These are phyloP conservation scores for Phytophthora meadii DNA, from an alignment of 352 stramenopile species.

Conservation along the genomic window DNA sequence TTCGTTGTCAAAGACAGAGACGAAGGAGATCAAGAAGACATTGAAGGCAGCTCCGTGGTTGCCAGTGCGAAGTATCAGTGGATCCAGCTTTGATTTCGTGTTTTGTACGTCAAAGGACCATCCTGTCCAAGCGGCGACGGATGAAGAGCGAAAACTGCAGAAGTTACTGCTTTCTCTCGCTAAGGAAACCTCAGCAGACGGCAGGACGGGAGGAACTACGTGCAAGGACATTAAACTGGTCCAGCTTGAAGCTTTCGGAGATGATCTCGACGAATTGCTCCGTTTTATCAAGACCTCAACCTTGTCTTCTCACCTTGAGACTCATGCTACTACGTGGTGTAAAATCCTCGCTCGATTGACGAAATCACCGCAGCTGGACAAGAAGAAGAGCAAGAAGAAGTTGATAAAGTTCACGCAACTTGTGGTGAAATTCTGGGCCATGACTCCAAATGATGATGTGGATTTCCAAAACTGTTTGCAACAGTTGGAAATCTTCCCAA, in stretches of 20 bases:
- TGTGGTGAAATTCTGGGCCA: slow-evolving; percentile 39
- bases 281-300: slow-evolving; percentile 39
- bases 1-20: slow-evolving; percentile 46
- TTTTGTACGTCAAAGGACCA: slow-evolving; percentile 43
- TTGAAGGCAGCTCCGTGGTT: slow-evolving; percentile 52
- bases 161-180: slow-evolving; percentile 46
- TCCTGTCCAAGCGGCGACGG: slow-evolving; percentile 34
- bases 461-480: slow-evolving; percentile 39
- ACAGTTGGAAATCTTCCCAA: slow-evolving; percentile 41
- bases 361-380: slow-evolving; percentile 8
- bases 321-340: slow-evolving; percentile 44
- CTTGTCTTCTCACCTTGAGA: slow-evolving; percentile 33
- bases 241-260: slow-evolving; percentile 28
- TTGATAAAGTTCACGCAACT: slow-evolving; percentile 34
- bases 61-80: slow-evolving; percentile 31
- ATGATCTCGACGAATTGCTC: slow-evolving; percentile 46
- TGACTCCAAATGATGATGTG: slow-evolving; percentile 8
- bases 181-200: slow-evolving; percentile 16
- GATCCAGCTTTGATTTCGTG: slow-evolving; percentile 4
- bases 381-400: slow-evolving; percentile 38
- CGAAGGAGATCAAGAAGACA: slow-evolving; percentile 51
- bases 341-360: slow-evolving; percentile 28
- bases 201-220: slow-evolving; percentile 3
- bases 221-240: slow-evolving; percentile 26
- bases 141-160: slow-evolving; percentile 46